These are phyloP conservation scores for Populus davidiana DNA, from an alignment of 345 rosid genomes.

Conservation along the genomic window DNA sequence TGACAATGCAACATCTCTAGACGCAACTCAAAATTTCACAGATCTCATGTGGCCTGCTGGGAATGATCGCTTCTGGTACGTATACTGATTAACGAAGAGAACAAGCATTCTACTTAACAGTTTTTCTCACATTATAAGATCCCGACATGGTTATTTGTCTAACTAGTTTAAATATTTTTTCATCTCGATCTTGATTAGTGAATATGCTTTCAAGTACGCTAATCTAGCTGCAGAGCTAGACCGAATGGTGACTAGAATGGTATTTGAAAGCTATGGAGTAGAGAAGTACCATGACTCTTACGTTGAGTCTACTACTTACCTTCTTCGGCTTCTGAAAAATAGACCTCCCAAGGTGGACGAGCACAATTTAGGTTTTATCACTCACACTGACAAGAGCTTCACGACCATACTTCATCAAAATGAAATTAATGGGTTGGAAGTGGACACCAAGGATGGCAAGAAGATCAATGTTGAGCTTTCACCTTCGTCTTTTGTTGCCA, in stretches of 20 bases:
- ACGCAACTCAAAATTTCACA: conserved; percentile 46
- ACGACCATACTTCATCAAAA: conserved; percentile 56
- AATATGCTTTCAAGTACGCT: conserved; percentile 33
- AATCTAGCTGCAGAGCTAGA: conserved; percentile 44
- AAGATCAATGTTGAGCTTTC: conserved; percentile 44
- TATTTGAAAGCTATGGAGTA: conserved; percentile 57
- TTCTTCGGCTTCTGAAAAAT: conserved; percentile 49
- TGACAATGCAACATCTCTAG: conserved; percentile 42
- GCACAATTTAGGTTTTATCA: conserved; percentile 39
- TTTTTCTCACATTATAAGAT: neutral
- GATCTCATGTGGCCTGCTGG: conserved; percentile 70
- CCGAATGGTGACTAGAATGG: conserved; percentile 47
- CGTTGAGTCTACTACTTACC: conserved; percentile 38
- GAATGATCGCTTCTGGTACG: conserved; percentile 53
- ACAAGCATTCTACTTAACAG: no score
- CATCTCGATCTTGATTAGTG: neutral
- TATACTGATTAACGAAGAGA: no score
- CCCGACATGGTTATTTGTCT: neutral
- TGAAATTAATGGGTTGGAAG: conserved; percentile 48
- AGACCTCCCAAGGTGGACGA: conserved; percentile 33
- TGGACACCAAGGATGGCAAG: conserved; percentile 40
- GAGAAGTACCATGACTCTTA: conserved; percentile 37
- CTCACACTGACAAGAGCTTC: conserved; percentile 64
- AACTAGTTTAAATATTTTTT: neutral
- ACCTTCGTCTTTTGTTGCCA: conserved; percentile 48